These are phyloP conservation scores for Penicillium salamii DNA, from an alignment of 495 filamentous ascomycete genomes.

Conservation along the genomic window DNA sequence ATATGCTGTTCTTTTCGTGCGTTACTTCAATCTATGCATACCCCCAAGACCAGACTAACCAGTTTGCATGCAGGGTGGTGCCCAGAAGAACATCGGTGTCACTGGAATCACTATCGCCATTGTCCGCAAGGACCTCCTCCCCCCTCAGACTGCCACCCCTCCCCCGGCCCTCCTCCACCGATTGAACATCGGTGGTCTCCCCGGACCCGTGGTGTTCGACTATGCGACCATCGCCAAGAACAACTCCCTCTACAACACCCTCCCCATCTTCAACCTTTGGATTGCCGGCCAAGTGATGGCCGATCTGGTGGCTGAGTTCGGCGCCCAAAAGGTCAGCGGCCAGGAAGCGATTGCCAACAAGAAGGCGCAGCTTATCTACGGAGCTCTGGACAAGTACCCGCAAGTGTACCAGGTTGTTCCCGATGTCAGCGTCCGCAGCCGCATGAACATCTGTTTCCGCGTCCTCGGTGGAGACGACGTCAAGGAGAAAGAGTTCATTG, in stretches of 20 bases:
- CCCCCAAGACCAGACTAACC: slow-evolving; percentile 4
- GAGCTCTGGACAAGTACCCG: slow-evolving; percentile 66
- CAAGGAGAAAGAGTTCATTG: slow-evolving; percentile 74
- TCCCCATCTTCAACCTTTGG: slow-evolving; percentile 92
- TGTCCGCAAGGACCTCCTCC: slow-evolving; percentile 71
- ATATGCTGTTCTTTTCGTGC: slow-evolving; percentile 54
- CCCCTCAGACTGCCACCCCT: slow-evolving; percentile 56
- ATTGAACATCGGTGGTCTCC: slow-evolving; percentile 59
- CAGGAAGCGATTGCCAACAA: slow-evolving; percentile 65
- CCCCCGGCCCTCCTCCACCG: slow-evolving; percentile 63
- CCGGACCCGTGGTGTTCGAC: slow-evolving; percentile 72
- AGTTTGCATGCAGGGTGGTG: slow-evolving; percentile 49
- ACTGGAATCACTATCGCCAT: slow-evolving; percentile 84
- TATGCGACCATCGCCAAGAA: slow-evolving; percentile 81
- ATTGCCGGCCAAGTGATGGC: slow-evolving; percentile 82
- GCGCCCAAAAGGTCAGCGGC: slow-evolving; percentile 57
- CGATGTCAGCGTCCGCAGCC: slow-evolving; percentile 65
- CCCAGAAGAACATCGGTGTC: slow-evolving; percentile 87
- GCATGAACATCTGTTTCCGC: slow-evolving; percentile 93
- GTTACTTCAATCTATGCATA: slow-evolving; percentile 5
- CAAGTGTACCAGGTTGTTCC: slow-evolving; percentile 71
- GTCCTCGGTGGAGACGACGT: slow-evolving; percentile 54
- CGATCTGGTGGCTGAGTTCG: slow-evolving; percentile 56
- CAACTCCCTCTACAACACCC: slow-evolving; percentile 90
- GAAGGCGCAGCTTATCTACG: slow-evolving; percentile 75